Percentiles rank a stretch among this genome's conserved stretches.
Evolutionary conservation across 345 rosid genomes (phyloP).

Genomic region (Murraya paniculata): DNA sequence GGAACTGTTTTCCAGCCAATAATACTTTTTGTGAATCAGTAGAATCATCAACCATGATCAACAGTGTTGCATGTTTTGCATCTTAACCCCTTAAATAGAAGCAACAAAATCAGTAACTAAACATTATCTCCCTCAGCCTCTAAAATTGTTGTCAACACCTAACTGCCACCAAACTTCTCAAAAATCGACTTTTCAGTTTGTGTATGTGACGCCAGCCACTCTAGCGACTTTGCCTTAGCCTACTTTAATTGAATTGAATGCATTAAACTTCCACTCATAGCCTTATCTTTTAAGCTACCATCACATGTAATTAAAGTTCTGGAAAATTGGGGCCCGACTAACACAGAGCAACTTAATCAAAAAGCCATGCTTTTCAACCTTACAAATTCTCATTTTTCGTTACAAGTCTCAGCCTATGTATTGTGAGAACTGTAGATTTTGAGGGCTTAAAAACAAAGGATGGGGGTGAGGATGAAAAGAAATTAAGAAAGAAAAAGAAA

Average conservation of each 20-base stretch:
- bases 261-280: neutral
- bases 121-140: neutral
- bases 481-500: neutral
- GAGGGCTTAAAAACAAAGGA: neutral
- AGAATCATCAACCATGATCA: neutral
- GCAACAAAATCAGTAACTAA: neutral
- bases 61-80: neutral
- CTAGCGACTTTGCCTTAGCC: neutral
- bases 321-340: neutral
- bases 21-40: neutral
- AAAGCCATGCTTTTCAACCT: no score
- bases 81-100: neutral
- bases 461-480: neutral
- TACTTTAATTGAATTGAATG: no score
- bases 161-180: constrained; percentile 8
- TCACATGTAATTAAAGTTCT: neutral
- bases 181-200: neutral
- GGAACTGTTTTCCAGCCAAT: neutral
- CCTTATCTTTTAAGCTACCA: neutral
- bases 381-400: no score
- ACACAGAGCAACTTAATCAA: neutral
- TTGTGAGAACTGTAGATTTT: no score
- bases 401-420: no score
- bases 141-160: neutral
- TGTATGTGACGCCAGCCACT: constrained; percentile 6